Evolutionary conservation across 2,329 filamentous ascomycete genomes (phyloP), one percentile per base, ranked within the genome.

Genomic region (Corniculantispora saksenae): DNA sequence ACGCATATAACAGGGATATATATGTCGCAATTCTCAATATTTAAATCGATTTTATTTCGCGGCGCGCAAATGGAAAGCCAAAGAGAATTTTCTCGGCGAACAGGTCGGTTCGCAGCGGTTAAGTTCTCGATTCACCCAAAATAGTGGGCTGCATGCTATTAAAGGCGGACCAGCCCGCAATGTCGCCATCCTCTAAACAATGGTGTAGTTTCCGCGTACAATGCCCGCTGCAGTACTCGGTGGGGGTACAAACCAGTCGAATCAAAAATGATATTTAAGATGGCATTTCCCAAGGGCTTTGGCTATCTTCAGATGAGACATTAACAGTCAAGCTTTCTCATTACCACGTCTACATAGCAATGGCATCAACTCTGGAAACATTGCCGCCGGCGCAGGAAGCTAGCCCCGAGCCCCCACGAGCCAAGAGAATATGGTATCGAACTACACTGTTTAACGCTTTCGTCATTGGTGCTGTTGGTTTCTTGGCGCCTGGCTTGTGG

Each of bases 371-470:
- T 3, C 35, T 38, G 13, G 50, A 62, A 47, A 47, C 54, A 29
- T 25, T 25, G 27, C 17, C 48, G 51, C 15, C 60, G 7, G 12
- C 25, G 7, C n/a, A 25, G 1, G 59, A 32, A 4, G 32, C 8
- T 12, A 17, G 48, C 35, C 7, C 45, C 32, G 23, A 29, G n/a
- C 32, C 21, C 17, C 61, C 53, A 57, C 59, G 19, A 13, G 29
- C 43, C 57, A 57, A 50, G 47, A 65, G 68, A 40, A 71, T 63
- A 45, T 86, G 83, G 83, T 83, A 84, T 67, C 81, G 78, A 60
- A 79, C 78, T 2, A 84, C 82, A 0, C 76, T 86, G 1, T 85
- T 84, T 76, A 84, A 86, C 69, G 82, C 82, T 47, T 81, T 80
- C 56, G 76, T 86, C 19, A 84, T 85, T 54, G 83, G 84, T 15